Evolutionary conservation across 345 rosid species (phyloP), one percentile per base, ranked within the genome.

Genomic region (Bretschneidera sinensis): DNA sequence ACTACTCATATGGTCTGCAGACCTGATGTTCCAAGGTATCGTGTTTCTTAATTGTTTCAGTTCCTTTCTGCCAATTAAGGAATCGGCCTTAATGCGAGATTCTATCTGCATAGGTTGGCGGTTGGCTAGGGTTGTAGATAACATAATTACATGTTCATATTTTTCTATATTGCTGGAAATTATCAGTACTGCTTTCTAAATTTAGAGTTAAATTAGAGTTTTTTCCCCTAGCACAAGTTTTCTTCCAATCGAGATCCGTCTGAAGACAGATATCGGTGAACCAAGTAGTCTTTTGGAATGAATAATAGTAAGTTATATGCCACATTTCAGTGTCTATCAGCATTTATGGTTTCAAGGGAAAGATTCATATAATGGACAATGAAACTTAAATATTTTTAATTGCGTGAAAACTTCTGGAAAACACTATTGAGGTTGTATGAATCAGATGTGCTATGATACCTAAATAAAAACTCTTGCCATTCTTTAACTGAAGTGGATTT

Each of bases 21-120:
- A 63, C 86, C 84, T 43, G 85, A 79, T 59, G 89, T 94, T 78
- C 99, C 99, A 34, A 90, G 95, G 97, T 90, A 80, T 17, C 10
- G 9, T 39, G 45, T 14, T 39, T 1, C 45, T 39, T 14, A 39
- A 39, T 39, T 39, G 16, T 9, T 39, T 39, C 45, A 39, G 2
- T 43, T 62, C 49, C 23, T 63, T 63, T 54, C 24, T 17, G 48
- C 28, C 25, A 48, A 31, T 61, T 16, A 20, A 24, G 33, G 52
- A 21, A 17, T 23, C n/a, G 21, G 22, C 18, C 16, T 24, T 13
- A 49, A 23, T 25, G 33, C 25, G 6, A 24, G 50, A 50, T 21
- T 9, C 18, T 34, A 31, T 19, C 8, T 28, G 33, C 8, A 28
- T 28, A 28, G 5, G 33, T 28, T 3, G 33, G 8, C 8, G 5